These are phyloP conservation scores for Alternaria burnsii DNA, from an alignment of 2,329 filamentous ascomycete genomes.

Conservation along the genomic window DNA sequence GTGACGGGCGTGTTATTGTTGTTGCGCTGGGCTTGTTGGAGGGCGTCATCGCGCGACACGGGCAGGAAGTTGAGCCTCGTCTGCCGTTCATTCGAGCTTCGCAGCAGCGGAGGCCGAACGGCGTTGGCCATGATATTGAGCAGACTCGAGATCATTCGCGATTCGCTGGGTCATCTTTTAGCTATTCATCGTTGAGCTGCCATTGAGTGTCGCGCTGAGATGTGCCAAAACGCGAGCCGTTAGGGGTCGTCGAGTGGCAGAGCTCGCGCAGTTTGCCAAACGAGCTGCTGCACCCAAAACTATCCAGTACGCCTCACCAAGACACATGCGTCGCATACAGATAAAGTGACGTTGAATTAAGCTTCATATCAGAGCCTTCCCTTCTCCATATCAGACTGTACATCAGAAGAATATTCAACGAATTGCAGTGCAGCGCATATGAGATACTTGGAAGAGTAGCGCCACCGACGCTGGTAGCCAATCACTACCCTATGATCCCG, in stretches of 20 bases:
- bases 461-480: slow-evolving; percentile 29
- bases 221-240: slow-evolving; percentile 37
- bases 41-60: slow-evolving; percentile 38
- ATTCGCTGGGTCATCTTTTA: slow-evolving; percentile 40
- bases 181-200: slow-evolving; percentile 31
- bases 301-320: slow-evolving; percentile 2
- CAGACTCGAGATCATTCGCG: slow-evolving; percentile 28
- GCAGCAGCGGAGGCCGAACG: slow-evolving; percentile 34
- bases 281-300: slow-evolving; percentile 23
- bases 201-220: slow-evolving; percentile 44
- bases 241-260: slow-evolving; percentile 34
- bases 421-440: slow-evolving; percentile 29
- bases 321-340: slow-evolving; percentile 2
- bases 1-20: slow-evolving; percentile 30
- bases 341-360: slow-evolving; percentile 23
- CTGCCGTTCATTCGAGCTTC: slow-evolving; percentile 46
- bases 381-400: slow-evolving; percentile 15
- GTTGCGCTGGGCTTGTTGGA: slow-evolving; percentile 22
- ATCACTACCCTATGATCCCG: slow-evolving; percentile 15
- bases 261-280: slow-evolving; percentile 32
- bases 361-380: slow-evolving; percentile 22
- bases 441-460: slow-evolving; percentile 22
- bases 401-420: slow-evolving; percentile 16
- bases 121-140: slow-evolving; percentile 38
- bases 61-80: slow-evolving; percentile 42